These are phyloP conservation scores for Cytidiella melzeri DNA, from an alignment of 768 basidiomycete genomes.

Conservation along the genomic window DNA sequence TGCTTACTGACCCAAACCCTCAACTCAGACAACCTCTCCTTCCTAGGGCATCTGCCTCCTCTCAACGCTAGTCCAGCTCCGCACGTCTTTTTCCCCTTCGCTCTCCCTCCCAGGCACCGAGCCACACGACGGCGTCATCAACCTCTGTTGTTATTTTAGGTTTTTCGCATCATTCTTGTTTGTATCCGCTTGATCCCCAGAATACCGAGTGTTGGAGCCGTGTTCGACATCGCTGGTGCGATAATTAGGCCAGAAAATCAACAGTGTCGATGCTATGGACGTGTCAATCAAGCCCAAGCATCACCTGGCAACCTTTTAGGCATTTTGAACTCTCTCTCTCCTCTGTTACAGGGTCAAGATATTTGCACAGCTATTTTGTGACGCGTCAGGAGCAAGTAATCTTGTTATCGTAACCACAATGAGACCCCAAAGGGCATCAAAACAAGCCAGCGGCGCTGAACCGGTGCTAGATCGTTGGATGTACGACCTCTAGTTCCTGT, in stretches of 20 bases:
- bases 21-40: no score
- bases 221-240: constrained; percentile 62
- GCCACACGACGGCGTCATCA: constrained; percentile 24
- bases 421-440: no score
- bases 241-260: constrained; percentile 50
- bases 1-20: neutral
- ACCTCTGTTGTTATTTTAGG: constrained; percentile 63
- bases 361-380: no score
- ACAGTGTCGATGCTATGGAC: constrained; percentile 16
- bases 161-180: constrained; percentile 72
- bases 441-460: no score
- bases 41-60: constrained; percentile 80
- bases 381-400: no score
- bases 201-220: constrained; percentile 63
- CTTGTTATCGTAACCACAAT: no score
- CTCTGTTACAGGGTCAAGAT: no score
- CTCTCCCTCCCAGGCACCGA: constrained; percentile 20
- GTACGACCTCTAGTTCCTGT: no score
- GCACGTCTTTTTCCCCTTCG: constrained; percentile 72
- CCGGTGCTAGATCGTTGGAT: no score
- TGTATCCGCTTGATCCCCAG: constrained; percentile 71
- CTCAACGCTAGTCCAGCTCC: constrained; percentile 76
- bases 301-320: no score
- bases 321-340: no score
- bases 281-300: no score